A percentile compares a stretch with the other conserved stretches of the same genome.
Conservation (phyloP, 805 yeast species). For the Yarrowia osloensis region DNA sequence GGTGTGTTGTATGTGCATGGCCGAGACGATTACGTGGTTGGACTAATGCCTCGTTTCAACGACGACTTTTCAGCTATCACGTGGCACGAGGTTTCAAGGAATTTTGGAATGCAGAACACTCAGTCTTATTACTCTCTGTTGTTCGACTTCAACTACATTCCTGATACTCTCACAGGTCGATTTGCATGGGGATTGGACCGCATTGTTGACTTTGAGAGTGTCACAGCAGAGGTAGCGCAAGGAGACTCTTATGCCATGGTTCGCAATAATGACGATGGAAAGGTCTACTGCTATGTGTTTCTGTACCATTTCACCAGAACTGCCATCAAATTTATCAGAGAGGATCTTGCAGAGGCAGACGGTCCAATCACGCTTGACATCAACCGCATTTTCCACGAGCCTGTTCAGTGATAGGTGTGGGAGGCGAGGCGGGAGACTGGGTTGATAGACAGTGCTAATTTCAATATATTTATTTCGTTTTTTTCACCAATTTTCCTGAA, state of each 20-base stretch:
- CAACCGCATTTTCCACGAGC: neutral
- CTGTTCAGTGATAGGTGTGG: neutral
- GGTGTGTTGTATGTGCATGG: neutral
- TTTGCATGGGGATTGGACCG: constrained; percentile 3
- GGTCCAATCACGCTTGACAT: neutral
- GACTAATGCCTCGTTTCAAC: neutral
- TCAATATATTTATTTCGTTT: too few relatives aligned
- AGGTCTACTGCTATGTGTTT: neutral
- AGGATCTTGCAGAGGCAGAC: neutral
- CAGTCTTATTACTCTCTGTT: neutral
- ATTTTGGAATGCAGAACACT: neutral
- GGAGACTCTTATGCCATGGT: neutral
- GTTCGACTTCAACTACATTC: neutral
- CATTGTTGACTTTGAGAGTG: neutral
- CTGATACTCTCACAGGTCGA: neutral
- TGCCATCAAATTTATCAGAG: neutral
- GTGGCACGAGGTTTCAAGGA: neutral
- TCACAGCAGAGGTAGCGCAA: neutral
- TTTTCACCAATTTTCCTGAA: too few relatives aligned
- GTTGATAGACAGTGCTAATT: neutral
- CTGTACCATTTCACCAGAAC: neutral
- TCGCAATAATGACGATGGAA: neutral
- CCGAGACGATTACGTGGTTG: neutral
- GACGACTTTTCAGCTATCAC: neutral
- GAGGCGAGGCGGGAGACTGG: too few relatives aligned